Evolutionary conservation across 1,284 basidiomycete genomes (phyloP), one percentile per base, ranked within the genome.

Genomic region (Apiotrichum montevideense): DNA sequence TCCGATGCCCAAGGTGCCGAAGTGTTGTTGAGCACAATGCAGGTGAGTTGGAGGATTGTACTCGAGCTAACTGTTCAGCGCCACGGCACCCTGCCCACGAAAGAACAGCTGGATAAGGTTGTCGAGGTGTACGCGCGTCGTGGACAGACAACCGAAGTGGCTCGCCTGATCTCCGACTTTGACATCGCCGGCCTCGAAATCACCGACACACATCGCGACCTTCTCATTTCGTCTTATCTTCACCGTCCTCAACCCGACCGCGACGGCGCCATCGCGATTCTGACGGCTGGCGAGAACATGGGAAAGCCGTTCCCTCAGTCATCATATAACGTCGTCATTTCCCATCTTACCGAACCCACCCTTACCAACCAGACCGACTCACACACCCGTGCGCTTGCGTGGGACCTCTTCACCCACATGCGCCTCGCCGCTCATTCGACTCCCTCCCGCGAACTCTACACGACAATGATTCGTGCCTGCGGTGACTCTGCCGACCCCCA

Each of bases 331-430:
- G 41, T 70, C 46, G 63, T 79, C 37, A 67, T 79, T 7, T 15
- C 54, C n/a, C 67, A 68, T 42, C 71, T 79, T 11, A 65, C 72
- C 13, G 57, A 51, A 45, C 63, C 63, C 2, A 56, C 67, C 3
- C 47, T 54, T 21, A 46, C 50, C 11, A 46, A 47, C 6, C 57
- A 66, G n/a, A 58, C 68, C 10, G 58, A 58, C 46, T 60, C 67
- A 35, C 70, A 58, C 49, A 67, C 55, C 11, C 70, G 63, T 52
- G 85, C 87, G 0, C 85, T 89, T 58, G 92, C 89, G 0, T 96
- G 90, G 90, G 90, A 97, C 67, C 81, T 98, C 32, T 98, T 92
- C 72, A 80, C 88, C 2, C 93, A 98, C 72, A 96, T 97, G 90
- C 89, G 96, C 52, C 89, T 97, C 54, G 87, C 88, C 6, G 90